A percentile compares a stretch with the other conserved stretches of the same genome.
Conservation (phyloP, 1,284 basidiomycete species). For the Leccinum huronense region DNA sequence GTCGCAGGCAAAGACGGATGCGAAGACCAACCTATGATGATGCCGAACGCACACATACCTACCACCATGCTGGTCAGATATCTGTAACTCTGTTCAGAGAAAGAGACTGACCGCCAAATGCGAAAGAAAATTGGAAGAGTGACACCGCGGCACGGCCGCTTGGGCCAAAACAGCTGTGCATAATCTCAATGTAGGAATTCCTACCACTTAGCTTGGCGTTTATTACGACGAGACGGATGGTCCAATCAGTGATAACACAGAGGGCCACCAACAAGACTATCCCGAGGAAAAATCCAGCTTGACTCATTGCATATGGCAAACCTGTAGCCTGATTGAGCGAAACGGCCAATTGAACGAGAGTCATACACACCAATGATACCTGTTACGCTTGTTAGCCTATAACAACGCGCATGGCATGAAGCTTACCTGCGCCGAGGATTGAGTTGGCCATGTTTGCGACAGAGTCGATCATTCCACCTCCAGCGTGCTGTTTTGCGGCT, state of each 20-base stretch:
- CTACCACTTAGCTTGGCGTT: constrained; percentile 96
- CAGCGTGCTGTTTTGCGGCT: constrained; percentile 62
- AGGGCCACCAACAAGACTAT: constrained; percentile 78
- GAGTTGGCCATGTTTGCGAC: constrained; percentile 96
- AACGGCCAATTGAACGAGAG: neutral
- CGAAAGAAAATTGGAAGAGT: constrained; percentile 97
- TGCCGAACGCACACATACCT: constrained; percentile 97
- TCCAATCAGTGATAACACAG: constrained; percentile 94
- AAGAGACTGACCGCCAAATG: constrained; percentile 78
- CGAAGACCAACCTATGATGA: constrained; percentile 68
- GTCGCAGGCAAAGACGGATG: constrained; percentile 36
- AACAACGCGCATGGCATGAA: constrained; percentile 1
- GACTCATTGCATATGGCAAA: constrained; percentile 87
- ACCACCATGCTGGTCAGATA: constrained; percentile 9
- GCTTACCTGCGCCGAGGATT: constrained; percentile 87
- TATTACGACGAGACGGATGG: constrained; percentile 91
- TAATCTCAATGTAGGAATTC: constrained; percentile 93
- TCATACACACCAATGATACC: constrained; percentile 77
- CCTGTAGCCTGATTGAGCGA: constrained; percentile 43
- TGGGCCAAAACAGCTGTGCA: constrained; percentile 92
- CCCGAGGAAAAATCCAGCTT: constrained; percentile 91
- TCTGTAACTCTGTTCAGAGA: constrained; percentile 2
- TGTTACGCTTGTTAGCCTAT: constrained; percentile 30
- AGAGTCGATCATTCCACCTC: constrained; percentile 81
- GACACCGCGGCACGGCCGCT: constrained; percentile 90